These are phyloP conservation scores for Vanrija pseudolonga DNA, from an alignment of 1,284 basidiomycete species.

Conservation along the genomic window DNA sequence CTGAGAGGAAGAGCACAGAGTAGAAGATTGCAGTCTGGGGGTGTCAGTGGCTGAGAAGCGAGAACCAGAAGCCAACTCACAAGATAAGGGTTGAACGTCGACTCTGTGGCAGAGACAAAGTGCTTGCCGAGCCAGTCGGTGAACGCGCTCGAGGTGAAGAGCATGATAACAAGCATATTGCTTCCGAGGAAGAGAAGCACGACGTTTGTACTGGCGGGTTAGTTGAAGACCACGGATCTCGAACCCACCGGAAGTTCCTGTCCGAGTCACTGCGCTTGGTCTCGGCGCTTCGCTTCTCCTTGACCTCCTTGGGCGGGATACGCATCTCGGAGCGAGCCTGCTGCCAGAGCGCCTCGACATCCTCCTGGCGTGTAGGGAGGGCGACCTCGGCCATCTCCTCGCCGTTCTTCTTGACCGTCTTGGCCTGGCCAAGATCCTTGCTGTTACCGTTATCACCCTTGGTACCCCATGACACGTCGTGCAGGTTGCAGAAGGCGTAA, in stretches of 20 bases:
- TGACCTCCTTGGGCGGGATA: constrained; percentile 56
- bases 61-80: constrained; percentile 20
- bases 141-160: constrained; percentile 76
- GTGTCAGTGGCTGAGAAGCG: not conserved
- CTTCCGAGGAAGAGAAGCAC: constrained; percentile 79
- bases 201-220: constrained; percentile 60
- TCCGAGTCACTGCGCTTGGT: constrained; percentile 76
- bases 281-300: constrained; percentile 77
- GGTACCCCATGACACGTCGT: constrained; percentile 84
- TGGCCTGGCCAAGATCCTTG: constrained; percentile 82
- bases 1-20: constrained; percentile 73
- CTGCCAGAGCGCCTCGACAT: constrained; percentile 80
- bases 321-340: constrained; percentile 64
- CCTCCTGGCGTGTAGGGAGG: constrained; percentile 71
- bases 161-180: constrained; percentile 77
- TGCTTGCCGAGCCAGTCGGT: constrained; percentile 47
- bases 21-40: constrained; percentile 66
- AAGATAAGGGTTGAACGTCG: constrained; percentile 75
- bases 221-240: not conserved
- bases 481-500: constrained; percentile 69
- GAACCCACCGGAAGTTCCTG: not conserved
- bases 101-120: constrained; percentile 53
- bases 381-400: constrained; percentile 76
- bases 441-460: constrained; percentile 81
- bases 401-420: constrained; percentile 74